phyloP scores from a whole-genome alignment of 1,284 basidiomycete genomes.

The Irpex rosettiformis region DNA sequence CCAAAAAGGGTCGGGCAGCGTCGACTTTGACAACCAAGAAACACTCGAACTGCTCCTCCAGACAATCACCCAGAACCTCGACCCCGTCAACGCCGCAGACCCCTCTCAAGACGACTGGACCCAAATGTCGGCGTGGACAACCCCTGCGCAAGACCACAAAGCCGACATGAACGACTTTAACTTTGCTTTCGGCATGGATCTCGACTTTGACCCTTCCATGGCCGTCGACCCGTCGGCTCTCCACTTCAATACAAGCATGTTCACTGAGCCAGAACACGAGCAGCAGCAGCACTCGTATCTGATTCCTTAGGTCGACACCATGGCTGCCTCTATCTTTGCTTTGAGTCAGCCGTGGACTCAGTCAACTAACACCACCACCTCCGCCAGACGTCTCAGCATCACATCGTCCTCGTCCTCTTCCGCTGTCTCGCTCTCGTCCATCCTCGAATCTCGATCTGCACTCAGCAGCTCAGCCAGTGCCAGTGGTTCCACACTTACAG shows the following conservation, averaged over 20 bases:
- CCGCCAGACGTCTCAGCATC: slow-evolving; percentile 37
- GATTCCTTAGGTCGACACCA: not conserved
- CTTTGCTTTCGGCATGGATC: slow-evolving; percentile 41
- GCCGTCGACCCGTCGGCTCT: slow-evolving; percentile 61
- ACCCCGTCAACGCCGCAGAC: slow-evolving; percentile 14
- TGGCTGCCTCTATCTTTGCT: slow-evolving; percentile 19
- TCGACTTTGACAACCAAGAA: slow-evolving; percentile 18
- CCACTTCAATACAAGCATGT: slow-evolving; percentile 45
- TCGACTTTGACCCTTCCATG: slow-evolving; percentile 51
- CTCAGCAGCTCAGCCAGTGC: slow-evolving; percentile 22
- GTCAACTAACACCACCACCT: not conserved
- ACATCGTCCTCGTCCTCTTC: slow-evolving; percentile 50
- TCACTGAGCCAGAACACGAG: slow-evolving; percentile 17
- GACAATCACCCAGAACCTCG: slow-evolving; percentile 23
- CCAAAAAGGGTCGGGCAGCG: slow-evolving; percentile 15
- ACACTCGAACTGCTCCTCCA: slow-evolving; percentile 30
- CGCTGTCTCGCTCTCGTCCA: slow-evolving; percentile 46
- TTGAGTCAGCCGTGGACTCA: slow-evolving; percentile 17
- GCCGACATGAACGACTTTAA: slow-evolving; percentile 44
- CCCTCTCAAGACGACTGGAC: slow-evolving; percentile 43
- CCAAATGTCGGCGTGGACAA: slow-evolving; percentile 44
- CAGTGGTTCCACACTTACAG: too few species aligned
- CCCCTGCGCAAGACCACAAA: slow-evolving; percentile 33
- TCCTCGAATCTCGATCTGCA: slow-evolving; percentile 31
- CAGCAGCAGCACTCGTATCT: slow-evolving; percentile 4